Conservation (phyloP, 2,329 filamentous ascomycete genomes). For the Emericellopsis atlantica region DNA sequence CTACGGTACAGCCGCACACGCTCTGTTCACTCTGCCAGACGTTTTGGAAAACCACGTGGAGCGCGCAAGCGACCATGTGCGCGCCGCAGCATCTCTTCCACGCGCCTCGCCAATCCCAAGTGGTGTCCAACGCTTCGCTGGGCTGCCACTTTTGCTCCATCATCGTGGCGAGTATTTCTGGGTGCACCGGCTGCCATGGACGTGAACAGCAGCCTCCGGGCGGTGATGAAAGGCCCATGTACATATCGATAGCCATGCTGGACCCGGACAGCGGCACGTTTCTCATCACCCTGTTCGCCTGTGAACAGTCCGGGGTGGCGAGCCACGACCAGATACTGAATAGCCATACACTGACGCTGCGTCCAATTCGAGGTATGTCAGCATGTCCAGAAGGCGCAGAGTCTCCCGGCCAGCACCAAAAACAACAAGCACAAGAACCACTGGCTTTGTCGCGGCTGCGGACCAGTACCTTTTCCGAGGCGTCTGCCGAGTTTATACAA, state of each 20-base stretch:
- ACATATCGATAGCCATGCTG: background rate
- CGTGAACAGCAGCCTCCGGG: background rate
- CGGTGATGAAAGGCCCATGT: slow-evolving; percentile 1
- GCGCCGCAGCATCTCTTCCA: background rate
- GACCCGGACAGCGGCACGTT: background rate
- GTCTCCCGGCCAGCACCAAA: background rate
- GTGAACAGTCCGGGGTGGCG: background rate
- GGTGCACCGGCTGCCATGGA: slow-evolving; percentile 1
- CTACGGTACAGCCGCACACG: background rate
- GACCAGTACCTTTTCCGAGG: background rate
- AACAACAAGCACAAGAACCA: background rate
- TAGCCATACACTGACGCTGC: background rate
- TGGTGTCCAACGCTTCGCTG: background rate
- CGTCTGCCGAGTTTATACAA: background rate
- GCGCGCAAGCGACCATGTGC: background rate
- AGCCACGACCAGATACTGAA: background rate
- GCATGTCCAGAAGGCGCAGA: background rate
- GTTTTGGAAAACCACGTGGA: background rate
- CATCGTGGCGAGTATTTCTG: background rate
- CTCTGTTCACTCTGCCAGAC: background rate
- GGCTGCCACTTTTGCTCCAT: slow-evolving; percentile 2
- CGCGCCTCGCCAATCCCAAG: background rate
- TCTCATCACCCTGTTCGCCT: background rate
- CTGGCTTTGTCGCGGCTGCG: background rate
- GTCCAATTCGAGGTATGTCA: background rate